Evolutionary conservation across 2,329 filamentous ascomycete genomes (phyloP).

Genomic region (Periconia sp.): DNA sequence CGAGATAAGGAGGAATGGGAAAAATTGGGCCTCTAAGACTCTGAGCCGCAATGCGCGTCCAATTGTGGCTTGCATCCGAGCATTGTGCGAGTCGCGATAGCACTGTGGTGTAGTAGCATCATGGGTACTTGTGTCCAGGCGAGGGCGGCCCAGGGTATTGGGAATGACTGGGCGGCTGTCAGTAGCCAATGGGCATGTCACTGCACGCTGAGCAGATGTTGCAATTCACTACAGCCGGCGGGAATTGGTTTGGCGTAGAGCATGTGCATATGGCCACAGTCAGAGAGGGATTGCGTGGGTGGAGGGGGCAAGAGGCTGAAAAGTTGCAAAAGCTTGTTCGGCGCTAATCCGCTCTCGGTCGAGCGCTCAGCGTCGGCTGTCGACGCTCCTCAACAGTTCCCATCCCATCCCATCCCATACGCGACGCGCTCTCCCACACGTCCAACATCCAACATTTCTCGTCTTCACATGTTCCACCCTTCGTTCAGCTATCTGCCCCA

Average conservation of each 20-base stretch:
- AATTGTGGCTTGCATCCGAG: conserved; percentile 28
- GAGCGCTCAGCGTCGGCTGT: conserved; percentile 3
- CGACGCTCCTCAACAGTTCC: neutral
- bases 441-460: no score
- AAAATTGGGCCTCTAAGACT: conserved; percentile 39
- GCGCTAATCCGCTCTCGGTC: conserved; percentile 2
- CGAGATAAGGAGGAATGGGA: conserved; percentile 44
- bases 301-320: conserved; percentile 6
- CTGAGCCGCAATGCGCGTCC: conserved; percentile 33
- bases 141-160: no score
- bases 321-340: conserved; percentile 14
- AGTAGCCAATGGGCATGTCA: neutral
- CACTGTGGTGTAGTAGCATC: conserved; percentile 2
- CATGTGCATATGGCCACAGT: neutral
- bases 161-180: neutral
- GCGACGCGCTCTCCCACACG: no score
- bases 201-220: no score
- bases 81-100: conserved; percentile 21
- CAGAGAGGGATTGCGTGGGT: conserved; percentile 1
- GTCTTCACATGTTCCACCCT: no score
- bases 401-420: neutral
- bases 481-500: no score
- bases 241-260: no score
- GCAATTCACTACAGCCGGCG: no score
- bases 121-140: no score